Conservation (phyloP, 2,329 filamentous ascomycete genomes). For the Fusarium temperatum region DNA sequence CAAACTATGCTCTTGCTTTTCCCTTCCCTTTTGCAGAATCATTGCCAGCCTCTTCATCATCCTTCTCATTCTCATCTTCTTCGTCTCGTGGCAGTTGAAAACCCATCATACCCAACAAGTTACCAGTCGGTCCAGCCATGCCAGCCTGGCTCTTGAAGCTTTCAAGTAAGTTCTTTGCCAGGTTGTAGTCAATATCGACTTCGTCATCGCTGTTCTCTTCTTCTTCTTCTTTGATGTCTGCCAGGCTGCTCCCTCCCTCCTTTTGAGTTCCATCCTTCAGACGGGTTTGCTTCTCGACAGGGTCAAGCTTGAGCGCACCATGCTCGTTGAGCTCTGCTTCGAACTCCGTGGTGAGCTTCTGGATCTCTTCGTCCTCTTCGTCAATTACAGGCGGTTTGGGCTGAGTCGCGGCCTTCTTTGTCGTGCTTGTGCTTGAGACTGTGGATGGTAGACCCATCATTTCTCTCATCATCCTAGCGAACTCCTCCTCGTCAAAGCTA, state of each 20-base stretch:
- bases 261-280: conserved; percentile 42
- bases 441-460: conserved; percentile 76
- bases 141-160: conserved; percentile 93
- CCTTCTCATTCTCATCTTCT: conserved; percentile 56
- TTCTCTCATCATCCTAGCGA: conserved; percentile 87
- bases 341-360: conserved; percentile 72
- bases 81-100: conserved; percentile 84
- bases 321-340: conserved; percentile 76
- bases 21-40: conserved; percentile 13
- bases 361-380: conserved; percentile 69
- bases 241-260: conserved; percentile 19
- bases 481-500: conserved; percentile 85
- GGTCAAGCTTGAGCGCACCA: conserved; percentile 69
- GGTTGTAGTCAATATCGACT: conserved; percentile 82
- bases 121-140: conserved; percentile 84
- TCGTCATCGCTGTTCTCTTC: conserved; percentile 64
- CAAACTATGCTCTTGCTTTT: neutral
- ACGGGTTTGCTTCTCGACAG: conserved; percentile 44
- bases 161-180: conserved; percentile 90
- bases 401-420: neutral
- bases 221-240: conserved; percentile 55
- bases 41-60: conserved; percentile 20
- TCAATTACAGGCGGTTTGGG: conserved; percentile 44
- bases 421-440: neutral
- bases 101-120: conserved; percentile 87